Evolutionary conservation across 768 basidiomycete species (phyloP), one percentile per base, ranked within the genome.

Genomic region (Mrakia blollopis): DNA sequence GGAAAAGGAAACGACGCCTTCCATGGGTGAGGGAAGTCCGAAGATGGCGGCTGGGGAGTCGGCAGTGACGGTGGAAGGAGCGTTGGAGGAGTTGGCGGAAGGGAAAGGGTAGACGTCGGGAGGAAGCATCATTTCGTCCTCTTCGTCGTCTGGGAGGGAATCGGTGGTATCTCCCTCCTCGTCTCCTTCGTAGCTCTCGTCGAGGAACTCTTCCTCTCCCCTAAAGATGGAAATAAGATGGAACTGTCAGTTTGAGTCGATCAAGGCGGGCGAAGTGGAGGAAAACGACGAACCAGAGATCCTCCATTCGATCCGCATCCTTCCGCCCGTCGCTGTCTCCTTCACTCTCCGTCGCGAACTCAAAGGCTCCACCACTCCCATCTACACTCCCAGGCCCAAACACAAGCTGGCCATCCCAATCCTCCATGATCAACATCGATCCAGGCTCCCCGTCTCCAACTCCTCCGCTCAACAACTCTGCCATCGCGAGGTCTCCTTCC

Each of bases 111-210:
- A 68, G 41, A 76, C 54, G 18, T 70, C 37, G 41, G 47, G 35
- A 23, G 52, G 39, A 28, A 52, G 68, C 39, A 72, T 52, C 60
- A 70, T 32, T 28, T 76, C 65, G 70, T 68, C 76, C 14, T 72
- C 76, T 21, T 77, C 76, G 39, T 77, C 76, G n/a, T 77, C 76
- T 1, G 76, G 76, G 23, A 77, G 54, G 28, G 76, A 77, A 57
- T 77, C 76, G 39, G 76, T 77, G 52, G 76, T 77, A 61, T 77
- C 76, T 35, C 76, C 76, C 60, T 77, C 76, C 28, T 77, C 71
- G 72, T 77, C 76, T 30, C 72, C 76, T n/a, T 63, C 62, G 76
- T 77, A 77, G 30, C 39, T 41, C 16, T 76, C 75, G 35, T 76
- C 75, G 54, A 57, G 61, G n/a, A 67, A 41, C 1, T 77, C 72